These are phyloP conservation scores for Dillenia turbinata DNA, from an alignment of 164 flowering plant species.

Conservation along the genomic window DNA sequence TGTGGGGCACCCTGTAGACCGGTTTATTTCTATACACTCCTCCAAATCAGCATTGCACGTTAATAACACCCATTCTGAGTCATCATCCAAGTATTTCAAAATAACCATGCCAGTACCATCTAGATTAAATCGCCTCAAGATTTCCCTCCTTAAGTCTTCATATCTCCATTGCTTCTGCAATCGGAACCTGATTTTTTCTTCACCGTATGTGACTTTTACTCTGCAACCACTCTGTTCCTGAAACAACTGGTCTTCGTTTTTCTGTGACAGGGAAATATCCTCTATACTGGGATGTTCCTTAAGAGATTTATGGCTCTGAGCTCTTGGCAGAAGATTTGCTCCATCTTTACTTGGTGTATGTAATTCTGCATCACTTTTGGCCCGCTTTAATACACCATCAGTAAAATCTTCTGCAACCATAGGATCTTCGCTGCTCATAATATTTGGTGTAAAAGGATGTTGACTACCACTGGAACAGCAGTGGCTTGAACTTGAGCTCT, in stretches of 20 bases:
- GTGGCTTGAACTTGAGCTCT: constrained; percentile 55
- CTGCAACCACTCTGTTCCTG: constrained; percentile 24
- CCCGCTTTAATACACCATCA: constrained; percentile 36
- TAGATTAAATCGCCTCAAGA: constrained; percentile 51
- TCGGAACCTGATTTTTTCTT: constrained; percentile 67
- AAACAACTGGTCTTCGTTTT: constrained; percentile 9
- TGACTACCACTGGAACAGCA: constrained; percentile 40
- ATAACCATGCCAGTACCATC: constrained; percentile 36
- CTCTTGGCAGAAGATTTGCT: constrained; percentile 36
- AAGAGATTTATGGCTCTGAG: constrained; percentile 43
- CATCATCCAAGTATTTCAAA: constrained; percentile 84
- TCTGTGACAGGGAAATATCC: constrained; percentile 27
- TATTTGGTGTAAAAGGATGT: constrained; percentile 11
- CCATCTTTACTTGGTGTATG: constrained; percentile 29
- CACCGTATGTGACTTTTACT: constrained; percentile 63
- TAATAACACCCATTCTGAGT: constrained; percentile 81
- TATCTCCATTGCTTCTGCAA: constrained; percentile 51
- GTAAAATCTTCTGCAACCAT: constrained; percentile 21
- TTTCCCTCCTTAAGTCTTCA: constrained; percentile 52
- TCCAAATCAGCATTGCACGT: constrained; percentile 82
- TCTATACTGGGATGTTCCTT: constrained; percentile 24
- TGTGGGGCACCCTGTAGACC: constrained; percentile 32
- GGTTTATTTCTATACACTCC: constrained; percentile 65
- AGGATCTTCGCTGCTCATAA: constrained; percentile 22
- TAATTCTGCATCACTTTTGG: constrained; percentile 47